Base-by-base conservation (phyloP, 176 grass and related monocot species). In the Elaeis guineensis region DNA sequence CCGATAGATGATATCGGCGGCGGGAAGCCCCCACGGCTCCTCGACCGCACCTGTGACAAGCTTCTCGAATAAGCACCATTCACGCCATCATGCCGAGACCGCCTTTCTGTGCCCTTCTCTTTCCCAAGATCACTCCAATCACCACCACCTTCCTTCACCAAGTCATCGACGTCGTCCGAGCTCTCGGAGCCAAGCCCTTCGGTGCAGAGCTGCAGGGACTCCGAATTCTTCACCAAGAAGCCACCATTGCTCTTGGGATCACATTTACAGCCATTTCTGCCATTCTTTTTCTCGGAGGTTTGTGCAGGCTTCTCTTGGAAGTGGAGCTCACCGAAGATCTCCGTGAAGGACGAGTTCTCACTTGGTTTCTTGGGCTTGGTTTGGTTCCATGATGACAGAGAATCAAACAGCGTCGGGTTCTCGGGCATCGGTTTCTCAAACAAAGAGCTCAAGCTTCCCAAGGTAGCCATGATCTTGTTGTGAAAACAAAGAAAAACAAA, bases 311-410 rank as follows among this genome's bases (percentile, higher is more conserved):
- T 85, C 67, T 95, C 89, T 2, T 82, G 72, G 68, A 95, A 95
- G 78, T 95, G 89, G 61, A 95, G 81, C 66, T 95, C 89, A 25
- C 94, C 94, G 70, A 98, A 89, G 67, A 98, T 82, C 88, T 98
- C 94, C 5, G 94, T 93, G 76, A 93, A 75, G 71, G 84, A 79
- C 2, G 76, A 18, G 39, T 74, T 54, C 25, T 98, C 88, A 7
- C 86, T 50, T 20, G 70, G 84, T 52, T 68, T 93, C 19, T 63
- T 89, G 28, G 62, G 66, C 49, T 73, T 63, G 51, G 74, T 71
- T 22, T 80, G 88, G 68, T 81, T 77, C 67, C 87, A 86, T 55
- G 85, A 73, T 19, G 85, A 83, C 49, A 98, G 79, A 20, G 94
- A 83, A 55, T 93, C 94, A 75, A 98, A 76, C 61, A 98, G 82